Percentiles rank a stretch among this genome's conserved stretches.
These are phyloP conservation scores for Luzula sylvatica DNA, from an alignment of 176 grass and related monocot genomes.

Conservation along the genomic window DNA sequence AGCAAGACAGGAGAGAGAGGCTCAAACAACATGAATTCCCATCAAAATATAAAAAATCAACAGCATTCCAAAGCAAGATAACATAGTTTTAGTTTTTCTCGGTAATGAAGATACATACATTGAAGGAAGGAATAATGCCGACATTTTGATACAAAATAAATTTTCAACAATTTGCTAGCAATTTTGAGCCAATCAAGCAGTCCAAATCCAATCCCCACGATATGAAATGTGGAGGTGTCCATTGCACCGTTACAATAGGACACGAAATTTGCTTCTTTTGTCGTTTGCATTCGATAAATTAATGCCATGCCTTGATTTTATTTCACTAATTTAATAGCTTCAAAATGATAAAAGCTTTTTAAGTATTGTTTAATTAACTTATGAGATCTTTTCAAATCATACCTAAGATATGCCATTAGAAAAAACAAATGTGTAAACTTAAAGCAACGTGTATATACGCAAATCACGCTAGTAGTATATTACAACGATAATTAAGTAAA, in stretches of 20 bases:
- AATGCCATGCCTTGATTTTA: no score
- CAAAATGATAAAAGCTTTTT: neutral
- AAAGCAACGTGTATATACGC: no score
- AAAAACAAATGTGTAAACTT: no score
- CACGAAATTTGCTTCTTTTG: neutral
- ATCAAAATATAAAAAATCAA: neutral
- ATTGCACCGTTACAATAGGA: neutral
- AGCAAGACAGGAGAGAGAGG: no score
- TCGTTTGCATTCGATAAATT: no score
- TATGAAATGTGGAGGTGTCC: neutral
- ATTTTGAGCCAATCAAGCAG: slow-evolving; percentile 9
- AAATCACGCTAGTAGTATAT: no score
- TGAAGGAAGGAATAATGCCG: slow-evolving; percentile 5
- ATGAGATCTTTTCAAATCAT: slow-evolving; percentile 6
- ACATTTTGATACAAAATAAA: slow-evolving; percentile 3
- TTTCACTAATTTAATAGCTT: no score
- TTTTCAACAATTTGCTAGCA: neutral
- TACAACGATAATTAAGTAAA: no score
- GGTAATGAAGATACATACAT: slow-evolving; percentile 7
- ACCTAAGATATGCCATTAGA: neutral
- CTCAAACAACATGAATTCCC: slow-evolving; percentile 12
- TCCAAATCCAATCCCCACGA: neutral
- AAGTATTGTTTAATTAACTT: neutral
- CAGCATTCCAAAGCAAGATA: slow-evolving; percentile 3
- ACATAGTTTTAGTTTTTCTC: slow-evolving; percentile 4